Evolutionary conservation across 1,139 yeast species (phyloP).

Genomic region (Sugiyamaella pinicola): DNA sequence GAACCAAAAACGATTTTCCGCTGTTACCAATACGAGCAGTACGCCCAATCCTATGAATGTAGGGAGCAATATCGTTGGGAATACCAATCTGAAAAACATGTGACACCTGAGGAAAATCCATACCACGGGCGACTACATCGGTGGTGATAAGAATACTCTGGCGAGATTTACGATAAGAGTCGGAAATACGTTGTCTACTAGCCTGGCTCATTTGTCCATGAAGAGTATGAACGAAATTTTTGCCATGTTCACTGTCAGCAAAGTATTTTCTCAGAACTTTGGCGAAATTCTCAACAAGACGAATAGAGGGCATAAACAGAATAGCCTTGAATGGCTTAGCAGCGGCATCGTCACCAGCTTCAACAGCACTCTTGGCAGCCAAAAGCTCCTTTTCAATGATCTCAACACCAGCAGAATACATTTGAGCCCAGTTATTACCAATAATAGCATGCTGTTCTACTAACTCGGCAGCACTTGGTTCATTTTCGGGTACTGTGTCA

Average conservation of each 20-base stretch:
- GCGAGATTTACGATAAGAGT: conserved; percentile 53
- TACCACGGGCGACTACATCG: conserved; percentile 95
- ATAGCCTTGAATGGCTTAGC: conserved; percentile 65
- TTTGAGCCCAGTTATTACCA: conserved; percentile 47
- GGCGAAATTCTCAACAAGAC: conserved; percentile 61
- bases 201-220: conserved; percentile 77
- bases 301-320: conserved; percentile 78
- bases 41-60: conserved; percentile 93
- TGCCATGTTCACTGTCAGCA: conserved; percentile 21
- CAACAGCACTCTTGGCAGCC: conserved; percentile 35
- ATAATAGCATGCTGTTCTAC: conserved; percentile 67
- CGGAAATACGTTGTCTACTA: conserved; percentile 61
- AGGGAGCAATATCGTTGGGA: conserved; percentile 73
- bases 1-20: conserved; percentile 51
- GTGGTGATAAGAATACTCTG: conserved; percentile 74
- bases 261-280: conserved; percentile 40
- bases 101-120: conserved; percentile 85
- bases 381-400: conserved; percentile 33
- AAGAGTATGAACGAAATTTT: conserved; percentile 41
- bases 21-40: conserved; percentile 90
- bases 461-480: conserved; percentile 75
- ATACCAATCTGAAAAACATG: conserved; percentile 80
- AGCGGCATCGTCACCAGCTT: conserved; percentile 28
- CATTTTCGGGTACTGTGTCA: conserved; percentile 75
- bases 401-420: conserved; percentile 39